Percentiles rank a stretch among this genome's conserved stretches.
These are phyloP conservation scores for Xylariaceae sp. DNA, from an alignment of 2,329 filamentous ascomycete species.

Conservation along the genomic window DNA sequence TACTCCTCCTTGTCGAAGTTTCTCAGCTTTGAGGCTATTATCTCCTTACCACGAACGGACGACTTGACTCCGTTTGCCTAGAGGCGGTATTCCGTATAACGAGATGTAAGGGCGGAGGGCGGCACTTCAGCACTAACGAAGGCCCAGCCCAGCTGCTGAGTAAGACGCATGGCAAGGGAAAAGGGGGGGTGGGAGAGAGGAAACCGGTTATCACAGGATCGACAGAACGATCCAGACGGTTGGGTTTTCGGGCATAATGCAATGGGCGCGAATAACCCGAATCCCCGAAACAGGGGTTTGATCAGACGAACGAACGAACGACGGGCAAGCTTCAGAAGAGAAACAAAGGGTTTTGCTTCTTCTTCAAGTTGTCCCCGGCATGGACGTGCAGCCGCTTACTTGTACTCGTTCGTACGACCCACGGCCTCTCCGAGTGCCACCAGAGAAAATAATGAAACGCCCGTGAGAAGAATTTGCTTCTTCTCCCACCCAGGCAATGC, in stretches of 20 bases:
- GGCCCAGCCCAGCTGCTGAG: conserved; percentile 1
- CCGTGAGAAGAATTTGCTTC: conserved; percentile 8
- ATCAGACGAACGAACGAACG: background rate
- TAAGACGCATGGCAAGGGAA: background rate
- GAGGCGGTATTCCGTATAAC: conserved; percentile 1
- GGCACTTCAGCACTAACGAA: background rate
- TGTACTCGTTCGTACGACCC: conserved; percentile 1
- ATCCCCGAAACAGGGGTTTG: conserved; percentile 4
- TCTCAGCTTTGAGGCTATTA: too few species aligned
- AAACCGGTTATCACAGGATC: conserved; percentile 14
- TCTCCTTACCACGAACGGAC: background rate
- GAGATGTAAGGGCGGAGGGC: conserved; percentile 1
- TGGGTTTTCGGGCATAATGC: conserved; percentile 7
- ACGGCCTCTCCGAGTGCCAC: conserved; percentile 4
- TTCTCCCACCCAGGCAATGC: conserved; percentile 4
- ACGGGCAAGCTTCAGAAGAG: background rate
- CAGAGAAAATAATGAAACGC: background rate
- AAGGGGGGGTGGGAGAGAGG: conserved; percentile 7
- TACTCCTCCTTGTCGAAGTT: background rate
- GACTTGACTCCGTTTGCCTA: conserved; percentile 1
- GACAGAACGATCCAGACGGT: conserved; percentile 14
- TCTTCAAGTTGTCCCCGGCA: background rate
- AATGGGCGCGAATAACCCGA: background rate
- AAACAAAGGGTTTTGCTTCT: too few species aligned
- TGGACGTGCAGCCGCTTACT: conserved; percentile 9